Conservation (phyloP, 225 moss, liverwort and hornwort genomes). For the Antitrichia curtipendula region DNA sequence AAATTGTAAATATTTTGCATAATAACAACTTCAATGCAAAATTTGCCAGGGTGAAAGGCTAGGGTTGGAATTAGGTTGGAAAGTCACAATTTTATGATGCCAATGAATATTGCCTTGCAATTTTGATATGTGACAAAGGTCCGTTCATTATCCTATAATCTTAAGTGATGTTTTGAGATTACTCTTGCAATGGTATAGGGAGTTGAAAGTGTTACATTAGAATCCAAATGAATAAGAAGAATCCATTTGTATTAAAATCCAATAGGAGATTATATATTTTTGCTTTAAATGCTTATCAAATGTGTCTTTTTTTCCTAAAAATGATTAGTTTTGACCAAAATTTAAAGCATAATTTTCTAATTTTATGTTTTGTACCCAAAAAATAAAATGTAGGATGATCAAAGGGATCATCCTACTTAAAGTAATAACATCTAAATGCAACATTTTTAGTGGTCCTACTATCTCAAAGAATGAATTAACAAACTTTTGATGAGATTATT, state of each 20-base stretch:
- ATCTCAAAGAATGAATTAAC: background rate
- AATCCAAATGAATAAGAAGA: background rate
- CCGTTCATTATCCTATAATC: background rate
- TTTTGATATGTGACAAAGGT: no score
- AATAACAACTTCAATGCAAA: background rate
- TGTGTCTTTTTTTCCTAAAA: fast-evolving
- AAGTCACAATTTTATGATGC: background rate
- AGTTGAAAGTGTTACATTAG: background rate
- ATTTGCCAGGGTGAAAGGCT: fast-evolving
- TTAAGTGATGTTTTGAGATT: background rate
- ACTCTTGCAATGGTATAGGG: fast-evolving
- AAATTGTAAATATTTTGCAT: background rate
- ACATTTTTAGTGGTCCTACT: background rate
- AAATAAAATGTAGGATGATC: background rate
- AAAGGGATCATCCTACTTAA: background rate
- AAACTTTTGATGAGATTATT: background rate
- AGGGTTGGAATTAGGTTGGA: background rate
- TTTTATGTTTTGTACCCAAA: background rate
- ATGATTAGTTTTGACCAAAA: background rate
- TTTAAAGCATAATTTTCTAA: background rate
- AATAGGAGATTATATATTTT: background rate
- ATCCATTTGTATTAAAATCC: fast-evolving
- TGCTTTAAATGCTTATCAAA: fast-evolving
- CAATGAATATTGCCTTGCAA: fast-evolving
- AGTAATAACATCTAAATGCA: background rate